phyloP scores from a whole-genome alignment of 164 flowering plant species.

The Sextonia rubra region DNA sequence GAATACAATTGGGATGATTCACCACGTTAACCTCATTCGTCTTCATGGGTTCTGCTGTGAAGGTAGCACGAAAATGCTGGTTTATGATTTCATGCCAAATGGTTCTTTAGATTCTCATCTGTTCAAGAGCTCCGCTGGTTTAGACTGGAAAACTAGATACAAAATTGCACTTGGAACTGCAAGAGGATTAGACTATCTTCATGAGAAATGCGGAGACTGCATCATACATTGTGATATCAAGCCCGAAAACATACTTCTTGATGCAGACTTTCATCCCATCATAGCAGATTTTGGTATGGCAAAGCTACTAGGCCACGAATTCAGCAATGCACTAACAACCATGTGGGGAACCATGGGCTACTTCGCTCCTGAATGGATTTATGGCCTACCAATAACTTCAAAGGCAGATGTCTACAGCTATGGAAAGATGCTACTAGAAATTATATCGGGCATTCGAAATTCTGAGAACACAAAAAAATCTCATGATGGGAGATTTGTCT shows the following conservation, averaged over 20 bases:
- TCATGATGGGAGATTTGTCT: conserved; percentile 19
- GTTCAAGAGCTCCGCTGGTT: not conserved
- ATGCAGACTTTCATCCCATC: conserved; percentile 35
- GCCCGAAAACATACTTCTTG: conserved; percentile 55
- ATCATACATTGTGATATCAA: conserved; percentile 61
- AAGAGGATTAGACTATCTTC: conserved; percentile 49
- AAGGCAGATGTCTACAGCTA: conserved; percentile 59
- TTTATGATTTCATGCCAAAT: conserved; percentile 54
- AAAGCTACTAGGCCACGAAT: conserved; percentile 47
- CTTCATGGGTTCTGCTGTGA: conserved; percentile 59
- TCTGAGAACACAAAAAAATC: conserved; percentile 10
- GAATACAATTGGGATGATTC: conserved; percentile 49
- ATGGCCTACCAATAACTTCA: conserved; percentile 43
- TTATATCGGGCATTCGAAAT: conserved; percentile 42
- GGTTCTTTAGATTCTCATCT: conserved; percentile 33
- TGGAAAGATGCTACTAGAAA: conserved; percentile 53
- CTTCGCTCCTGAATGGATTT: conserved; percentile 61
- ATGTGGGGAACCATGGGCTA: conserved; percentile 60
- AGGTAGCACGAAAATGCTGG: conserved; percentile 38
- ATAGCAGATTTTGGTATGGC: conserved; percentile 64
- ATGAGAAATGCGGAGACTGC: conserved; percentile 49
- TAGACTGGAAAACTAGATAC: conserved; percentile 43
- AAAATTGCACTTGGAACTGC: conserved; percentile 46
- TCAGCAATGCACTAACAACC: conserved; percentile 51
- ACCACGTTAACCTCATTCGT: conserved; percentile 54